These are phyloP conservation scores for Uncinocarpus reesii DNA, from an alignment of 2,329 filamentous ascomycete species.

Conservation along the genomic window DNA sequence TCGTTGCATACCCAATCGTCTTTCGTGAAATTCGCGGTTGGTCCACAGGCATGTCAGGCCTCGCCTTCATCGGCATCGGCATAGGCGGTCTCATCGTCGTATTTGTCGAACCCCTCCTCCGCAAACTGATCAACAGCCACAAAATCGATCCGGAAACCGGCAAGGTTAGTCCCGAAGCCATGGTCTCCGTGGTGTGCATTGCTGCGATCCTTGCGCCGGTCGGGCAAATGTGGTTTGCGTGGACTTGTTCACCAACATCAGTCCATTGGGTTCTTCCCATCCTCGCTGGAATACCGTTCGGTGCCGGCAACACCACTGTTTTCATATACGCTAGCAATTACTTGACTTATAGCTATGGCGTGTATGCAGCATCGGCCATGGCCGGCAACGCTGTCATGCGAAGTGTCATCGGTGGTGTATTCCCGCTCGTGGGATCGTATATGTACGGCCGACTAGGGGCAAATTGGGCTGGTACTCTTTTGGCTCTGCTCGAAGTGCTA, in stretches of 20 bases:
- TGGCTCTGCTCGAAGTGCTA: constrained; percentile 61
- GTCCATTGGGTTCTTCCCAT: constrained; percentile 79
- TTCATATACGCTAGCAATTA: constrained; percentile 82
- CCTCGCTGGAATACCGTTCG: constrained; percentile 68
- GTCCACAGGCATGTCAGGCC: constrained; percentile 60
- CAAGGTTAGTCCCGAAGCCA: constrained; percentile 64
- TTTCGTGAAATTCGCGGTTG: constrained; percentile 68
- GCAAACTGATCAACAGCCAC: constrained; percentile 67
- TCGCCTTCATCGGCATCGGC: constrained; percentile 66
- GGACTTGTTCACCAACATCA: constrained; percentile 66
- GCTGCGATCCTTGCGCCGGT: constrained; percentile 63
- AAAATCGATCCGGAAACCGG: constrained; percentile 65
- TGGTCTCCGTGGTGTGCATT: constrained; percentile 68
- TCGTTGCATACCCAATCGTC: constrained; percentile 80
- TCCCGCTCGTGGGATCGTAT: constrained; percentile 62
- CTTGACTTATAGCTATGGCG: constrained; percentile 64
- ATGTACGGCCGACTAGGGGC: constrained; percentile 62
- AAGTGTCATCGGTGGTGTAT: constrained; percentile 61
- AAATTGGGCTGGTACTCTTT: constrained; percentile 67
- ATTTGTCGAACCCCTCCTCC: constrained; percentile 54
- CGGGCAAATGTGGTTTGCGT: constrained; percentile 77
- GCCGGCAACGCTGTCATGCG: constrained; percentile 69
- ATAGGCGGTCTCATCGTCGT: constrained; percentile 47
- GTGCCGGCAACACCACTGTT: constrained; percentile 61
- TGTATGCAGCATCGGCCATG: constrained; percentile 71